Base-by-base conservation (phyloP, 148 eudicot species). In the Tetragonia tetragonoides region DNA sequence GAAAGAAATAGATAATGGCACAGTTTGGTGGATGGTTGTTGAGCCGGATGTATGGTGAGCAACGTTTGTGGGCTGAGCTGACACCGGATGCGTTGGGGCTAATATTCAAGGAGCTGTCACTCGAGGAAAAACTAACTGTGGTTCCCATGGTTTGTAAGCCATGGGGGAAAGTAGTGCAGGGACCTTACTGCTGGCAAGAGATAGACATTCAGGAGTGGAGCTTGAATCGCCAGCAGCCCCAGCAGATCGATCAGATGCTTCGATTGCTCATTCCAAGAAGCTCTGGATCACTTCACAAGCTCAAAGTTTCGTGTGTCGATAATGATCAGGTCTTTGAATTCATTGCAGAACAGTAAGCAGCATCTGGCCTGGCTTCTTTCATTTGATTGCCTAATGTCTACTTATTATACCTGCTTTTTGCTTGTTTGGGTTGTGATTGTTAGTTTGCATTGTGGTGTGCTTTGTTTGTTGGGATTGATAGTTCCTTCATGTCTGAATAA, bases 131-230 rank as follows among this genome's bases (percentile, higher is more conserved):
- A 28, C 72, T 91, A 1, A 84, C 88, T 56, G 93, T 91, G 75
- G 83, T 91, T 69, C 93, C 96, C 6, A 81, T 85, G 76, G 96
- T 91, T 41, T 91, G 96, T 80, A 89, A 88, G 80, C 79, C 96
- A 17, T 91, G 96, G 96, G 73, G 77, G 65, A 88, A 80, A 84
- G 91, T 84, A 47, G 90, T 85, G 21, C 85, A 64, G 41, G 96
- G 90, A 18, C 93, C 93, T 76, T 91, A 89, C 76, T 91, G 91
- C 77, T 91, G 96, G 96, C 96, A 88, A 83, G 88, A 81, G 67
- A 88, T 91, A 11, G 90, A 91, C 81, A 84, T 91, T 81, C 90
- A 85, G 75, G 86, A 91, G 5, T 89, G 93, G 90, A 88, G 91
- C 66, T 70, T 77, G 51, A 65, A 74, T 47, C 80, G 84, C 46